These are phyloP conservation scores for Ulota crispa DNA, from an alignment of 225 moss, liverwort and hornwort genomes.

Conservation along the genomic window DNA sequence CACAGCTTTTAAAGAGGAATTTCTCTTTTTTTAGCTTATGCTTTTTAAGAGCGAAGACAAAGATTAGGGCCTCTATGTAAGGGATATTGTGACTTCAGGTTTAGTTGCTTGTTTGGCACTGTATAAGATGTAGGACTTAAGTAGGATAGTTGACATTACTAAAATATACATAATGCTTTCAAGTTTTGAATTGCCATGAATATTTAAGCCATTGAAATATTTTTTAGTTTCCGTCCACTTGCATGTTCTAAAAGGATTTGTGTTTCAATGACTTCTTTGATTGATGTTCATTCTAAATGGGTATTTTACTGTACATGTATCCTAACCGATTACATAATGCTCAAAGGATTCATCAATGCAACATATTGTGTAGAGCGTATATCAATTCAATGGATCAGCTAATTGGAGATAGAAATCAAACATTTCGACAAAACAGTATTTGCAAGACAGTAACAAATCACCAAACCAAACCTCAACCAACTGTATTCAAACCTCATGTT, in stretches of 20 bases:
- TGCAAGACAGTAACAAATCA: background rate
- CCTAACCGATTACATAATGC: background rate
- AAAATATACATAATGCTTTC: background rate
- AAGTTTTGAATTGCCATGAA: background rate
- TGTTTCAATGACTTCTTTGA: background rate
- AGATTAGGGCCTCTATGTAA: too few species aligned
- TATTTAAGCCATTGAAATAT: background rate
- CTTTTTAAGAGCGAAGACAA: too few species aligned
- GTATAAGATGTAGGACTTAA: too few species aligned
- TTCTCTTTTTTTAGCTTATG: too few species aligned
- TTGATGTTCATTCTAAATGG: background rate
- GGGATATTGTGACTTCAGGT: too few species aligned
- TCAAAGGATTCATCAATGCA: too few species aligned
- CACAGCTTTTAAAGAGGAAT: too few species aligned
- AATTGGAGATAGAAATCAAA: background rate
- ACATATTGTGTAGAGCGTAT: background rate
- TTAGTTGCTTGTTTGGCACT: too few species aligned
- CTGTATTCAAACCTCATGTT: accelerated
- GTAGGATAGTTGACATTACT: too few species aligned
- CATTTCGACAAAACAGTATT: background rate
- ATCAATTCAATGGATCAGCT: too few species aligned
- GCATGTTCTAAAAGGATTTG: background rate
- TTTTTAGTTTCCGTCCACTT: background rate
- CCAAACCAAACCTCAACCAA: background rate
- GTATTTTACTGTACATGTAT: too few species aligned